Conservation (phyloP, 371 early-diverging fungal genomes). For the Circinella umbellata region DNA sequence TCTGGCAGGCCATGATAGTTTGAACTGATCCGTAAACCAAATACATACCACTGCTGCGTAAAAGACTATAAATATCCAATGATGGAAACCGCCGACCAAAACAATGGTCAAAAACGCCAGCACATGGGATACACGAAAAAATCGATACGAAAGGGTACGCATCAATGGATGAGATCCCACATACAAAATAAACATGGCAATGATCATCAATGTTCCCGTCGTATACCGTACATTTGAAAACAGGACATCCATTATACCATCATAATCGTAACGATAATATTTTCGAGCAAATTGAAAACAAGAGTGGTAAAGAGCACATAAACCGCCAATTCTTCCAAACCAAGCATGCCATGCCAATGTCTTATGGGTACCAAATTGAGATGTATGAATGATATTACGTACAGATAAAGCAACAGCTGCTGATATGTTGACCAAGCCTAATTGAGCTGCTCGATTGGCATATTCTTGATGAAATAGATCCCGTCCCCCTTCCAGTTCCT, state of each 20-base stretch:
- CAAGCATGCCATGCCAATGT: constrained; percentile 42
- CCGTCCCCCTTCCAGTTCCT: constrained; percentile 7
- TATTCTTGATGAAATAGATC: constrained; percentile 27
- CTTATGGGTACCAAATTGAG: constrained; percentile 14
- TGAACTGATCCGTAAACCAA: constrained; percentile 41
- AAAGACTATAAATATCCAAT: constrained; percentile 38
- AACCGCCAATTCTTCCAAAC: constrained; percentile 32
- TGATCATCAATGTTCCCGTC: constrained; percentile 29
- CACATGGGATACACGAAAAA: constrained; percentile 42
- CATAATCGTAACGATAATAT: constrained; percentile 22
- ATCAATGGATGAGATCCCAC: constrained; percentile 43
- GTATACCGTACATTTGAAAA: constrained; percentile 30
- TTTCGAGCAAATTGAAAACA: constrained; percentile 33
- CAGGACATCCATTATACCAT: constrained; percentile 15
- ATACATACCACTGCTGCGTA: constrained; percentile 27
- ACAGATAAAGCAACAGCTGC: constrained; percentile 37
- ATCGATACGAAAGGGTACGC: constrained; percentile 32
- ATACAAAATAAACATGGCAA: constrained; percentile 16
- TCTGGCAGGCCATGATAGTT: constrained; percentile 15
- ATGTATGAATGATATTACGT: constrained; percentile 14
- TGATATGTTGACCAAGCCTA: constrained; percentile 37
- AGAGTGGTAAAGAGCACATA: constrained; percentile 35
- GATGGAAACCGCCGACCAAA: constrained; percentile 32
- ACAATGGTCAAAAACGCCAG: constrained; percentile 24
- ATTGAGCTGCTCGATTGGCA: constrained; percentile 41